These are phyloP conservation scores for Betula pendula DNA, from an alignment of 306 rosid species.

Conservation along the genomic window DNA sequence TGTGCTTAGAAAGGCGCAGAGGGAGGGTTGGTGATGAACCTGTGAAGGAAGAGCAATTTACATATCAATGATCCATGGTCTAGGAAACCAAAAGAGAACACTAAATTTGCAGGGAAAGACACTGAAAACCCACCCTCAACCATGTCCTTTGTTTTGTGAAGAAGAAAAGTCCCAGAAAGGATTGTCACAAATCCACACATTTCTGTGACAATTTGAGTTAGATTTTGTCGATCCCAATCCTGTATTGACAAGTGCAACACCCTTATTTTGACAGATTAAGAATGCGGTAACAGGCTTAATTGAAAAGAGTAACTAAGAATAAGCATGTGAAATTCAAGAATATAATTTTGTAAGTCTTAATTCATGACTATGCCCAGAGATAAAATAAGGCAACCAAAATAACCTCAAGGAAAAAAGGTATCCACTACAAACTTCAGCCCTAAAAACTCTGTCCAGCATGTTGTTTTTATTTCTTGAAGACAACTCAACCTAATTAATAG, in stretches of 20 bases:
- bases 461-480: too few relatives aligned
- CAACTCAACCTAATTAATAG: too few relatives aligned
- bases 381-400: too few relatives aligned
- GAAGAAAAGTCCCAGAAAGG: conserved; percentile 98
- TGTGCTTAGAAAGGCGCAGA: conserved; percentile 62
- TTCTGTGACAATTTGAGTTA: conserved; percentile 93
- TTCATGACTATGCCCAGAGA: too few relatives aligned
- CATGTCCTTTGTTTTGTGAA: conserved; percentile 96
- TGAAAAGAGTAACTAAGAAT: too few relatives aligned
- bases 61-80: not conserved
- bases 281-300: too few relatives aligned
- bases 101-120: not conserved
- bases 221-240: conserved; percentile 99
- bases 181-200: conserved; percentile 97
- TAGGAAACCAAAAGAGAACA: not conserved
- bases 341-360: too few relatives aligned
- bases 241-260: conserved; percentile 38
- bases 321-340: too few relatives aligned
- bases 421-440: too few relatives aligned
- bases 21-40: conserved; percentile 50
- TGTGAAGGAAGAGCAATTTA: conserved; percentile 31
- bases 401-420: too few relatives aligned
- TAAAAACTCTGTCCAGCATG: too few relatives aligned
- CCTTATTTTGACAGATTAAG: not conserved
- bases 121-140: conserved; percentile 54